phyloP scores from a whole-genome alignment of 768 basidiomycete species.

The Gloeopeniophorella convolvens region DNA sequence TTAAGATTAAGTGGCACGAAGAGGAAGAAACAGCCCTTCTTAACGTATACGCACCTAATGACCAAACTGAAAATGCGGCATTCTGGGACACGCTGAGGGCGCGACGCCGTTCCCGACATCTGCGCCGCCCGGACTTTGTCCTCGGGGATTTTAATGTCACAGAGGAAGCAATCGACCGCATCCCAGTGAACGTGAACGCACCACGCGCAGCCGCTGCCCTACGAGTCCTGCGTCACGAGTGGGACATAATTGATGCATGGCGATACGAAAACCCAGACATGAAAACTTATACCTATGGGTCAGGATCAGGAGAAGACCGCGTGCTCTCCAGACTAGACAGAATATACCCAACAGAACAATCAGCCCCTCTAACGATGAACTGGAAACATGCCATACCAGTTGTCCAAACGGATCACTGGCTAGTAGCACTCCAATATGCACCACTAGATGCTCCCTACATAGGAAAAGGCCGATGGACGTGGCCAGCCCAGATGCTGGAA shows the following conservation, averaged over 20 bases:
- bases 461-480: constrained; percentile 1
- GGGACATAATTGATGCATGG: not conserved
- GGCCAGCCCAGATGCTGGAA: too few species aligned
- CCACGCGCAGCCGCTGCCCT: not conserved
- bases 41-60: constrained; percentile 4
- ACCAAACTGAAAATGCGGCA: not conserved
- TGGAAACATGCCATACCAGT: not conserved
- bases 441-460: not conserved
- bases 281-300: not conserved
- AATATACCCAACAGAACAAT: not conserved
- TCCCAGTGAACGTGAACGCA: not conserved
- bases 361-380: not conserved
- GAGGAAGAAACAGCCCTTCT: not conserved
- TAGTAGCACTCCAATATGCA: not conserved
- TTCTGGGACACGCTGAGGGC: not conserved
- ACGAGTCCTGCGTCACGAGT: not conserved
- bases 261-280: not conserved
- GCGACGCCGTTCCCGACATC: too few species aligned
- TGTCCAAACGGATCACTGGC: not conserved
- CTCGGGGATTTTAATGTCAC: constrained; percentile 1
- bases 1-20: not conserved
- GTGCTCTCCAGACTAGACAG: not conserved
- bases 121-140: not conserved
- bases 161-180: not conserved
- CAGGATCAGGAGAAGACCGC: not conserved